Evolutionary conservation across 805 yeast species (phyloP).

Genomic region (Wickerhamiella musiphila): DNA sequence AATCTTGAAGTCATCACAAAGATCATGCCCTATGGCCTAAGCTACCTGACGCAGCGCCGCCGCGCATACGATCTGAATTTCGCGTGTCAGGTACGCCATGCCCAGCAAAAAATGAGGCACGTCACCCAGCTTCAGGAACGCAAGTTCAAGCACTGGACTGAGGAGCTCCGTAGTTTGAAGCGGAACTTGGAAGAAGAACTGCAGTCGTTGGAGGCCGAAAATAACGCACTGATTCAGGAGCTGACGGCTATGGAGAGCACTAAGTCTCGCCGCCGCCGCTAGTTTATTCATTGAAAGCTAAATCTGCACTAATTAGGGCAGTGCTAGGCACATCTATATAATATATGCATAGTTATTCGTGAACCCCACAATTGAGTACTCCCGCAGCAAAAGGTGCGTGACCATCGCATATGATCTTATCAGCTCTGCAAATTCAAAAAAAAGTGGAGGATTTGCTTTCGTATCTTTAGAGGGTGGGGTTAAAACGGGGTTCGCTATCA

Average conservation of each 20-base stretch:
- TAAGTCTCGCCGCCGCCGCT: neutral
- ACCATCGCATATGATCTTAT: too few relatives aligned
- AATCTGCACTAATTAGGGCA: too few relatives aligned
- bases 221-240: neutral
- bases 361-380: too few relatives aligned
- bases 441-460: too few relatives aligned
- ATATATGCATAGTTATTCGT: too few relatives aligned
- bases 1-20: slow-evolving; percentile 7
- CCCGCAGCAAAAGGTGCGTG: too few relatives aligned
- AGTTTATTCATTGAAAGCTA: too few relatives aligned
- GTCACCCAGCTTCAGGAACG: slow-evolving; percentile 81
- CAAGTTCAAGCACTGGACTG: slow-evolving; percentile 83
- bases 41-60: slow-evolving; percentile 5
- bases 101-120: slow-evolving; percentile 51
- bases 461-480: too few relatives aligned
- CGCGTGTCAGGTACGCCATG: slow-evolving; percentile 6
- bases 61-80: slow-evolving; percentile 8
- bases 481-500: too few relatives aligned
- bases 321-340: too few relatives aligned
- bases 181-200: slow-evolving; percentile 22
- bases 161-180: slow-evolving; percentile 66
- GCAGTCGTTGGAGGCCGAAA: neutral
- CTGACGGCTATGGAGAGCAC: neutral
- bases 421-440: too few relatives aligned
- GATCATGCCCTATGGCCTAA: slow-evolving; percentile 5